Conservation (phyloP, 2,329 filamentous ascomycete genomes). For the Aschersonia sp. region DNA sequence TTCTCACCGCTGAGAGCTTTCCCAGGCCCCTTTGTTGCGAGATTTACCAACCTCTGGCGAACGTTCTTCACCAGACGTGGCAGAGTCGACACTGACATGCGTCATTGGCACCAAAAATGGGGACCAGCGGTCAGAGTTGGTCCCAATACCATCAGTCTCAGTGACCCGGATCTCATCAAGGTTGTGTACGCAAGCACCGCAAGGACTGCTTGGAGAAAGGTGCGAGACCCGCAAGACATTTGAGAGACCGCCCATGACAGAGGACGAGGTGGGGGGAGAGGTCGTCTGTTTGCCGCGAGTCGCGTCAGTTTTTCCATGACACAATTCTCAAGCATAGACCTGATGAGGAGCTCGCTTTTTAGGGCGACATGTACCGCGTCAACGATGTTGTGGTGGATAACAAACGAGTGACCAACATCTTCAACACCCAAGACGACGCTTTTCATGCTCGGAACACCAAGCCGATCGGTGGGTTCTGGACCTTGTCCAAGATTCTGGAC, state of each 20-base stretch:
- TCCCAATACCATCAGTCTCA: constrained; percentile 7
- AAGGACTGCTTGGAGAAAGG: constrained; percentile 7
- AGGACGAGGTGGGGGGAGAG: not conserved
- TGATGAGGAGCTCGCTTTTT: not conserved
- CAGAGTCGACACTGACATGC: constrained; percentile 2
- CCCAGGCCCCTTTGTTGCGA: constrained; percentile 5
- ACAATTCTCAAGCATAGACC: too few relatives aligned
- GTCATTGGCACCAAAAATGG: constrained; percentile 7
- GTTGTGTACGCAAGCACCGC: constrained; percentile 5
- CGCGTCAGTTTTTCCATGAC: too few relatives aligned
- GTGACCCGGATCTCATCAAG: constrained; percentile 7
- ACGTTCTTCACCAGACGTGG: constrained; percentile 4
- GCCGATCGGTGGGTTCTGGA: constrained; percentile 7
- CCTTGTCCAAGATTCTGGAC: constrained; percentile 6
- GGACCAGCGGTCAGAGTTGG: constrained; percentile 7
- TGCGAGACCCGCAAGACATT: not conserved
- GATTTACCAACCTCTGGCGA: constrained; percentile 6
- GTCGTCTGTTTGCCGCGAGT: not conserved
- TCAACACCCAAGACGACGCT: constrained; percentile 7
- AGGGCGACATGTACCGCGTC: constrained; percentile 8
- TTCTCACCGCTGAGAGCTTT: constrained; percentile 6
- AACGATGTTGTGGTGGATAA: constrained; percentile 7
- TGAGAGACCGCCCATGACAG: not conserved
- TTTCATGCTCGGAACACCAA: constrained; percentile 6
- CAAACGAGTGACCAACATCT: constrained; percentile 7